Evolutionary conservation across 768 basidiomycete species (phyloP).

Genomic region (Cantharellus anzutake): DNA sequence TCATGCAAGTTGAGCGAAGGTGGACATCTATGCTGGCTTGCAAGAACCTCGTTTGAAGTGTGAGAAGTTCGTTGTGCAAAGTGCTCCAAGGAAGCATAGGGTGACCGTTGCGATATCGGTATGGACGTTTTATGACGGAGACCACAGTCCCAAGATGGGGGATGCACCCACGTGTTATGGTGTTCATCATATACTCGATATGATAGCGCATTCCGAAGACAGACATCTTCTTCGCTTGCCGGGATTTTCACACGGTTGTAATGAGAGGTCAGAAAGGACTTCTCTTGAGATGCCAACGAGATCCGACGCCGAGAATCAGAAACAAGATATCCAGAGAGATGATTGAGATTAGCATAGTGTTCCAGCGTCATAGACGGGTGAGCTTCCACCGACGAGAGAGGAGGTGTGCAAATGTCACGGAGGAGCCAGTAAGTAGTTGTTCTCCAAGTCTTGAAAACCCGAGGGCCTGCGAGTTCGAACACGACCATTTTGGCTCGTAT

Average conservation of each 20-base stretch:
- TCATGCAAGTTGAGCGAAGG: slow-evolving; percentile 16
- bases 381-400: background rate
- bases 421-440: slow-evolving; percentile 1
- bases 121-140: slow-evolving; percentile 15
- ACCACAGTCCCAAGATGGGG: slow-evolving; percentile 8
- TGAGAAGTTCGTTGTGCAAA: slow-evolving; percentile 18
- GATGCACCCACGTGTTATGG: slow-evolving; percentile 6
- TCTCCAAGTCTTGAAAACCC: slow-evolving; percentile 1
- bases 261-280: slow-evolving; percentile 1
- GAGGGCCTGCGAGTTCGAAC: slow-evolving; percentile 1
- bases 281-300: background rate
- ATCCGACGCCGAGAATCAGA: background rate
- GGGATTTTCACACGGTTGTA: background rate
- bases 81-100: slow-evolving; percentile 21
- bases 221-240: background rate
- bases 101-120: slow-evolving; percentile 13
- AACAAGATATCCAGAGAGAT: background rate
- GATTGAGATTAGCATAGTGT: background rate
- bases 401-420: slow-evolving; percentile 1
- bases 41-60: slow-evolving; percentile 25
- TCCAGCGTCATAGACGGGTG: background rate
- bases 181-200: slow-evolving; percentile 18
- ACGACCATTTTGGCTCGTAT: background rate
- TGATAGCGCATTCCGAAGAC: slow-evolving; percentile 15
- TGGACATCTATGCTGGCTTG: slow-evolving; percentile 24